Conservation (phyloP, 2,329 filamentous ascomycete species). For the Monosporascus cannonballus region DNA sequence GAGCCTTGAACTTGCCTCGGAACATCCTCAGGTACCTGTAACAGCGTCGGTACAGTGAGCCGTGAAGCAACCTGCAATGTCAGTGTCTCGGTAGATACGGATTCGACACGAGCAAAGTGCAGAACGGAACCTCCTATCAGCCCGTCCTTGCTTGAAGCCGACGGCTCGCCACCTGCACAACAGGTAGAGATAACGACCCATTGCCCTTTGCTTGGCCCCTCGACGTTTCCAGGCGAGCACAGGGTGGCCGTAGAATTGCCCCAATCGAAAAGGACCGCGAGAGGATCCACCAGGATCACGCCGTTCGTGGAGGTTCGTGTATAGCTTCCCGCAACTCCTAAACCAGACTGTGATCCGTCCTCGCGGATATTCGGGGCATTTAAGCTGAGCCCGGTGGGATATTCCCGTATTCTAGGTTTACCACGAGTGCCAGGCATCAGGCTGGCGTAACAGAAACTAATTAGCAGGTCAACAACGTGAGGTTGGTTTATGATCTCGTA, state of each 20-base stretch:
- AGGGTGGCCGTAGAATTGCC: constrained; percentile 5
- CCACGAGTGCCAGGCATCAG: constrained; percentile 24
- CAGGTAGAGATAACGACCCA: constrained; percentile 20
- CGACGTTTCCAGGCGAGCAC: not conserved
- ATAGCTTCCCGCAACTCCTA: not conserved
- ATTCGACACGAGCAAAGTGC: constrained; percentile 18
- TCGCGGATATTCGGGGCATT: constrained; percentile 20
- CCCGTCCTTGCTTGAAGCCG: not conserved
- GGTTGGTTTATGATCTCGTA: constrained; percentile 76
- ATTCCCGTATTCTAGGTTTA: constrained; percentile 30
- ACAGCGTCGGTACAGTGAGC: constrained; percentile 7
- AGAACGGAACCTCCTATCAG: constrained; percentile 3
- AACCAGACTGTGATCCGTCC: not conserved
- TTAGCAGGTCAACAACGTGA: constrained; percentile 74
- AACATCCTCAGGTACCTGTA: not conserved
- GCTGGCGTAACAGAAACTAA: constrained; percentile 72
- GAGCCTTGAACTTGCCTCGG: not conserved
- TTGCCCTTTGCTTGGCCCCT: constrained; percentile 10
- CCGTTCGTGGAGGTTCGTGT: not conserved
- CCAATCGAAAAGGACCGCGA: constrained; percentile 11
- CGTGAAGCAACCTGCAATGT: constrained; percentile 13
- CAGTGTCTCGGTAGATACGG: not conserved
- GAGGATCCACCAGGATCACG: constrained; percentile 14
- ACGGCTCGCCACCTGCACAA: not conserved
- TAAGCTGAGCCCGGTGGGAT: constrained; percentile 33